Base-by-base conservation (phyloP, 2,329 filamentous ascomycete species). In the Fusarium circinatum region DNA sequence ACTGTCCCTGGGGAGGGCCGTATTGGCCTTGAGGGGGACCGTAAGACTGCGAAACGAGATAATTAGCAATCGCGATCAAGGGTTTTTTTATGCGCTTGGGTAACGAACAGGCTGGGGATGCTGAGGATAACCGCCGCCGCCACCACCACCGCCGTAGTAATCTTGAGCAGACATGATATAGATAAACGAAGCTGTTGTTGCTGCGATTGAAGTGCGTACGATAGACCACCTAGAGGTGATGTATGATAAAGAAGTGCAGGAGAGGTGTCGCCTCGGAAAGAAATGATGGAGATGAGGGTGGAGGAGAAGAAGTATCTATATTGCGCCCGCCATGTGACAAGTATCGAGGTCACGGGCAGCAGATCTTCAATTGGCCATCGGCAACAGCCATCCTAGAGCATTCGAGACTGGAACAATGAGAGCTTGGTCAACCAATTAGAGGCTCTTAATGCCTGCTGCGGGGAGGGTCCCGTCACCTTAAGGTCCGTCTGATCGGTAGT, bases 131-230 rank as follows among this genome's bases (percentile, higher is more conserved):
- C 80, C 80, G 44, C 78, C 78, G 11, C 71, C 70, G 12, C 70
- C 75, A 30, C 80, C 79, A 10, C 70, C 75, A 30, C 80, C 79
- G 57, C 79, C 78, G 77, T 85, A 85, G 79, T 85, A 85, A 39
- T 85, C 83, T 69, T 84, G 79, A 76, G 78, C 82, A 56, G 83
- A 82, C 83, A 85, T 85, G 66, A 44, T 47, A 11, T 52, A n/a
- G 14, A 54, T 30, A 28, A 30, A 55, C 36, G 28, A 32, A 54
- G 47, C 36, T 68, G 44, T n/a, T 62, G 22, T 28, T 54, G 28
- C 34, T 47, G 44, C 44, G 34, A 70, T 70, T 54, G 49, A 61
- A 26, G 49, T 44, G 44, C 38, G 56, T 52, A 39, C 28, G 38
- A 62, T 15, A 39, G 20, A 13, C 12, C n/a, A 24, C 28, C 30